Evolutionary conservation across 1,284 basidiomycete genomes (phyloP), one percentile per base, ranked within the genome.

Genomic region (Cystobasidium sp.): DNA sequence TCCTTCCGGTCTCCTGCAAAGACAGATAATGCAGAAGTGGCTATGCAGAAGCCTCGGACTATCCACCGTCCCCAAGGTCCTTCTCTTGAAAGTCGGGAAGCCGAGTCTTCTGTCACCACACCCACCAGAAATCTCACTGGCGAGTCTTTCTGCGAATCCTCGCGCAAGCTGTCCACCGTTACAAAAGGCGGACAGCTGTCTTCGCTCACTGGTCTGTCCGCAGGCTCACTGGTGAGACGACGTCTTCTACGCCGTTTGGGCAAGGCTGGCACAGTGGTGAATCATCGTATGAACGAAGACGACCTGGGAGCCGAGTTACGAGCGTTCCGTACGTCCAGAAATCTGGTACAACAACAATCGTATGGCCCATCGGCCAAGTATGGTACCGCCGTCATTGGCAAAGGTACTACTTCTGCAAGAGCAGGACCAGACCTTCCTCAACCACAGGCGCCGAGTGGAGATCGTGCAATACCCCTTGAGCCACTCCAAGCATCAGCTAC

Each of bases 171-270:
- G 4, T 41, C 51, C 18, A 52, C 49, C 10, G 49, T 20, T 12
- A 18, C 64, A 10, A 47, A 53, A 52, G 37, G 64, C 46, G 64
- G 49, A 5, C 49, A n/a, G 39, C 39, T 66, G 10, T 66, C 64
- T 3, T 66, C 64, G 14, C 31, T 66, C 18, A 66, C 64, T 10
- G 64, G 64, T 10, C 37, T 66, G 18, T 66, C 64, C 18, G 64
- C 64, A 3, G 64, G 41, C 1, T 53, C 49, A 7, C 64, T 66
- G 3, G 64, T 49, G 1, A 51, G 64, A 39, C 64, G 64, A 14
- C 47, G 51, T 43, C 64, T 51, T 8, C 64, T 66, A 8, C 49
- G 47, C 9, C 64, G 37, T 9, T 18, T 59, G 49, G 64, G 53
- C 37, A 39, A 22, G 18, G 39, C 16, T n/a, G 43, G 43, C 22